Evolutionary conservation across 805 yeast genomes (phyloP).

Genomic region (Kazachstania taianensis): DNA sequence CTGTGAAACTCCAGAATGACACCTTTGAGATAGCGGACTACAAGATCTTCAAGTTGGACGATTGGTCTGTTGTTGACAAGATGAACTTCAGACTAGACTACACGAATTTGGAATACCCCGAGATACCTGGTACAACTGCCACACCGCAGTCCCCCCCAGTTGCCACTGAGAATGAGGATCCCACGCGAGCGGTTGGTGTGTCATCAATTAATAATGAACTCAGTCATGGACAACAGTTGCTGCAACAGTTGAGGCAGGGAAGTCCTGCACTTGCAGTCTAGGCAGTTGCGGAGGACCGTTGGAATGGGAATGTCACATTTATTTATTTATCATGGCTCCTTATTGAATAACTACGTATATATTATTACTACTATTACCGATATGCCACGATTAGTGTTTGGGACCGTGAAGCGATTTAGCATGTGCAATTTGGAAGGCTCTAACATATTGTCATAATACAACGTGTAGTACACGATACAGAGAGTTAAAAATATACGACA

Average conservation of each 20-base stretch:
- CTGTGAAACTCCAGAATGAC: constrained; percentile 31
- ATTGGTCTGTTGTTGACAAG: constrained; percentile 36
- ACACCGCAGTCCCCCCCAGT: background rate
- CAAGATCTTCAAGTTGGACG: constrained; percentile 34
- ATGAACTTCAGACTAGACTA: constrained; percentile 33
- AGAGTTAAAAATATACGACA: too few relatives aligned
- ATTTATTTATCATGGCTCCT: background rate
- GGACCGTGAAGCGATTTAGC: too few relatives aligned
- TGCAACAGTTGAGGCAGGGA: constrained; percentile 24
- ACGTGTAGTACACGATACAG: too few relatives aligned
- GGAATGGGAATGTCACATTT: too few relatives aligned
- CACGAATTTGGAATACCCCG: constrained; percentile 11
- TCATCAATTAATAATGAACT: constrained; percentile 2
- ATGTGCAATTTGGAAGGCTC: too few relatives aligned
- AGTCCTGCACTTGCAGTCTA: constrained; percentile 4
- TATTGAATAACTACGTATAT: too few relatives aligned
- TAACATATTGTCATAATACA: too few relatives aligned
- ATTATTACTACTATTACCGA: background rate
- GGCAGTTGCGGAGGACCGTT: too few relatives aligned
- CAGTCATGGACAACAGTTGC: constrained; percentile 23
- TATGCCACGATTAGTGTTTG: too few relatives aligned
- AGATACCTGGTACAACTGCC: background rate
- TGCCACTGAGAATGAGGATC: background rate
- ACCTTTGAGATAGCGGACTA: constrained; percentile 35
- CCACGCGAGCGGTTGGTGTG: background rate